Evolutionary conservation across 2,329 filamentous ascomycete species (phyloP).

Genomic region (Sporothrix humicola): DNA sequence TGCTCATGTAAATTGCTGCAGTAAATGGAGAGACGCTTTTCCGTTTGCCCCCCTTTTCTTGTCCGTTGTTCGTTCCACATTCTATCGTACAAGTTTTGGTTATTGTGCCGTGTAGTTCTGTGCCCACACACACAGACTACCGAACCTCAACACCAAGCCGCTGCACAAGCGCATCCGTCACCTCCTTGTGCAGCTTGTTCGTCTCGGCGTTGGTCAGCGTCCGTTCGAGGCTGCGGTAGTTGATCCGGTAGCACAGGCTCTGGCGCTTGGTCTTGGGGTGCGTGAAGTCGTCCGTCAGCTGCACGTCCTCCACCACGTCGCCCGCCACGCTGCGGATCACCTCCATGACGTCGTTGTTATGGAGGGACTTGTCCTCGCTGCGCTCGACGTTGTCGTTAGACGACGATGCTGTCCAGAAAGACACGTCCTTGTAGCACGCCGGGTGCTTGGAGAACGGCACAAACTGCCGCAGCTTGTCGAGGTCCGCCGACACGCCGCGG

Average conservation of each 20-base stretch:
- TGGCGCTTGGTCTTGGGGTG: constrained; percentile 83
- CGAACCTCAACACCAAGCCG: constrained; percentile 81
- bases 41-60: background rate
- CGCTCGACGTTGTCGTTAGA: constrained; percentile 45
- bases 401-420: constrained; percentile 77
- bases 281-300: constrained; percentile 81
- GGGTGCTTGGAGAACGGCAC: constrained; percentile 91
- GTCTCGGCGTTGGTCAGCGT: constrained; percentile 85
- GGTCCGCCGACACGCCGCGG: constrained; percentile 60
- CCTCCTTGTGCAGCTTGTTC: constrained; percentile 74
- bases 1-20: constrained; percentile 19
- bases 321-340: constrained; percentile 82
- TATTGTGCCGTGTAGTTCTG: no score
- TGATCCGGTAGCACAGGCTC: constrained; percentile 91
- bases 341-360: constrained; percentile 98
- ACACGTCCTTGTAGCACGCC: constrained; percentile 86
- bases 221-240: constrained; percentile 89
- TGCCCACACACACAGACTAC: constrained; percentile 45
- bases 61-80: background rate
- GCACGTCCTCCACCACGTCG: constrained; percentile 86
- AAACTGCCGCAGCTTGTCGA: constrained; percentile 65
- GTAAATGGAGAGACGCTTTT: constrained; percentile 28
- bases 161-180: constrained; percentile 68
- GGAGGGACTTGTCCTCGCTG: constrained; percentile 58
- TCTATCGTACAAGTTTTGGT: background rate